Evolutionary conservation across 345 rosid species (phyloP).

Genomic region (Adansonia digitata): DNA sequence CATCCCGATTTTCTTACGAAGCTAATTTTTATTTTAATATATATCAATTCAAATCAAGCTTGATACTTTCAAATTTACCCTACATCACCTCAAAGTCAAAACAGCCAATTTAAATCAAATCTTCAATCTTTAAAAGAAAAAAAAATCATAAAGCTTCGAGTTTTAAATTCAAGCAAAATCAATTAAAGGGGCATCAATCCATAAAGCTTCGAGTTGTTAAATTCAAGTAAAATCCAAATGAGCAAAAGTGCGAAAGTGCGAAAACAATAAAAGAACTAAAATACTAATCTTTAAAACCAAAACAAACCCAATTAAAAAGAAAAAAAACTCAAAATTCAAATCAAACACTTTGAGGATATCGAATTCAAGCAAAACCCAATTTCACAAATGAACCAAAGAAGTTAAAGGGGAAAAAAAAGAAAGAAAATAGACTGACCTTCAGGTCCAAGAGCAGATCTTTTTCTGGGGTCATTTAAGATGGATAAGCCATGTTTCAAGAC

Average conservation of each 20-base stretch:
- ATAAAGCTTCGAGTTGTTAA: neutral
- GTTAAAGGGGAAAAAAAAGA: conserved; percentile 4
- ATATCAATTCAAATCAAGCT: neutral
- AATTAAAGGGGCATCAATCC: neutral
- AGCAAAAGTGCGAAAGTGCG: no score
- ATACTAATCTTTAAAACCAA: neutral
- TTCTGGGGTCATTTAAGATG: conserved; percentile 69
- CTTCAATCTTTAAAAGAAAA: neutral
- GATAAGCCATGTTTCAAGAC: conserved; percentile 82
- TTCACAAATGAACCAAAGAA: conserved; percentile 13
- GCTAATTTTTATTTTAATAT: neutral
- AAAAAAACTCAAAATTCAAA: neutral
- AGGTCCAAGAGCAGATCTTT: conserved; percentile 74
- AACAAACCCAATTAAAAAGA: neutral
- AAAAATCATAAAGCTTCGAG: neutral
- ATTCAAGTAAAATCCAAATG: neutral
- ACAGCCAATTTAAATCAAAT: conserved; percentile 14
- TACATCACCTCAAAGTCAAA: neutral
- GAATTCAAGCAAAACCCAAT: conserved; percentile 1
- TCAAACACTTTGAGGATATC: conserved; percentile 5
- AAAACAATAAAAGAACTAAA: neutral
- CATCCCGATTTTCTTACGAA: neutral
- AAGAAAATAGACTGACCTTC: conserved; percentile 40
- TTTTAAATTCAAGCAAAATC: neutral
- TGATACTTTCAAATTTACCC: neutral